These are phyloP conservation scores for Candida tibetensis DNA, from an alignment of 805 yeast species.

Conservation along the genomic window DNA sequence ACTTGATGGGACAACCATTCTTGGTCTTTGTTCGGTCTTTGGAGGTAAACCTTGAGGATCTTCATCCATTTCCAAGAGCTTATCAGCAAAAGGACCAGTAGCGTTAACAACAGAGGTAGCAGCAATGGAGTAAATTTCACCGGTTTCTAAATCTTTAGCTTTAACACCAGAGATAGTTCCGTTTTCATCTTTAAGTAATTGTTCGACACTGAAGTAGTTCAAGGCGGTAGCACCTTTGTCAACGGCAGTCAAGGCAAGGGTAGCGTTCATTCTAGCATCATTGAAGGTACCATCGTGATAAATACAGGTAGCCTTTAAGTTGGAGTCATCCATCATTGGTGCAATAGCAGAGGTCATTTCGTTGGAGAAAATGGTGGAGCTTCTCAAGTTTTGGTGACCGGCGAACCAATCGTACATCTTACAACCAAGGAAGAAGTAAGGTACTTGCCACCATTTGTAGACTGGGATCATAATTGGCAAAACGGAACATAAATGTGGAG, in stretches of 20 bases:
- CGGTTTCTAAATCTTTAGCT: slow-evolving; percentile 70
- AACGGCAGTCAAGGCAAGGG: slow-evolving; percentile 82
- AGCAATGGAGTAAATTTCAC: slow-evolving; percentile 55
- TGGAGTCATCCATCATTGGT: slow-evolving; percentile 78
- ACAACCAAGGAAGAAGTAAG: slow-evolving; percentile 89
- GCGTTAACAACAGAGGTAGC: slow-evolving; percentile 85
- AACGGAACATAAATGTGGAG: slow-evolving; percentile 84
- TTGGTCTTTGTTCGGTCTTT: slow-evolving; percentile 47
- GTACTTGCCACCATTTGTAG: slow-evolving; percentile 93
- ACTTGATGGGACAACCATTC: slow-evolving; percentile 90
- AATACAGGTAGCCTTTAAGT: slow-evolving; percentile 84
- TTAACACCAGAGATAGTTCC: slow-evolving; percentile 71
- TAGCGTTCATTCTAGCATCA: slow-evolving; percentile 85
- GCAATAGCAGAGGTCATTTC: slow-evolving; percentile 67
- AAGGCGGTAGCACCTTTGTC: slow-evolving; percentile 86
- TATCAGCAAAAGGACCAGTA: slow-evolving; percentile 91
- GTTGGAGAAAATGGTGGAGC: slow-evolving; percentile 69
- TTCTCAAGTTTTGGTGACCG: slow-evolving; percentile 79
- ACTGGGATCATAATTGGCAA: slow-evolving; percentile 96
- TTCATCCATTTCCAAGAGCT: slow-evolving; percentile 81
- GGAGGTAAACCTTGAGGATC: slow-evolving; percentile 65
- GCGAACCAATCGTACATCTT: slow-evolving; percentile 91
- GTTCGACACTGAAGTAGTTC: slow-evolving; percentile 81
- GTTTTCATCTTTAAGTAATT: slow-evolving; percentile 60
- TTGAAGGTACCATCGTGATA: slow-evolving; percentile 95